Evolutionary conservation across 768 basidiomycete genomes (phyloP).

Genomic region (Suillus discolor): DNA sequence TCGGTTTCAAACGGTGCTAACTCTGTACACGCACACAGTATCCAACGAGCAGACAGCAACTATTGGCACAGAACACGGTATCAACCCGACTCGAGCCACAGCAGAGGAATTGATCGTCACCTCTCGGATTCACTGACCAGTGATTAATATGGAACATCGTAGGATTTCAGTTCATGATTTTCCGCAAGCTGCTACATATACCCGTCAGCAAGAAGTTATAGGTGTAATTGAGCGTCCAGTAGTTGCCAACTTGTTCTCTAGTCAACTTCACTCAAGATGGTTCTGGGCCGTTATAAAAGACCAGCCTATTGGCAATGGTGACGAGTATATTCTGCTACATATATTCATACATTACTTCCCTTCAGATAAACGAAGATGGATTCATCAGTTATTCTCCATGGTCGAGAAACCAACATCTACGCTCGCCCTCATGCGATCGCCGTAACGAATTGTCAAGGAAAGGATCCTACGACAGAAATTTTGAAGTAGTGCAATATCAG

Average conservation of each 20-base stretch:
- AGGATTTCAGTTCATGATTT: background rate
- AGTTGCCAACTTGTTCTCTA: too few relatives aligned
- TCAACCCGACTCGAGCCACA: too few relatives aligned
- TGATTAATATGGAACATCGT: too few relatives aligned
- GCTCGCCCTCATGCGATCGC: slow-evolving; percentile 51
- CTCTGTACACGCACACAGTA: too few relatives aligned
- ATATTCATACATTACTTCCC: background rate
- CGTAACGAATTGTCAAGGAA: slow-evolving; percentile 48
- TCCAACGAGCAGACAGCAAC: background rate
- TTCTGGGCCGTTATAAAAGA: background rate
- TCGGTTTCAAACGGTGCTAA: too few relatives aligned
- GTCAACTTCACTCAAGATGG: background rate
- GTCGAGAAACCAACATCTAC: slow-evolving; percentile 50
- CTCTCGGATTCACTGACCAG: background rate
- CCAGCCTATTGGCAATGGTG: background rate
- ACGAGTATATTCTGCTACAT: background rate
- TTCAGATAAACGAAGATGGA: background rate
- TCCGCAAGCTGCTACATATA: background rate
- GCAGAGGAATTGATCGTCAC: background rate
- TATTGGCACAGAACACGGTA: background rate
- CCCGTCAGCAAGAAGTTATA: too few relatives aligned
- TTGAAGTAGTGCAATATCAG: background rate
- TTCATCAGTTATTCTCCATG: slow-evolving; percentile 34
- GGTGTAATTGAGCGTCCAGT: too few relatives aligned
- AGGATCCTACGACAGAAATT: slow-evolving; percentile 39